phyloP scores from a whole-genome alignment of 805 yeast species.

The Starmerella roubikii region DNA sequence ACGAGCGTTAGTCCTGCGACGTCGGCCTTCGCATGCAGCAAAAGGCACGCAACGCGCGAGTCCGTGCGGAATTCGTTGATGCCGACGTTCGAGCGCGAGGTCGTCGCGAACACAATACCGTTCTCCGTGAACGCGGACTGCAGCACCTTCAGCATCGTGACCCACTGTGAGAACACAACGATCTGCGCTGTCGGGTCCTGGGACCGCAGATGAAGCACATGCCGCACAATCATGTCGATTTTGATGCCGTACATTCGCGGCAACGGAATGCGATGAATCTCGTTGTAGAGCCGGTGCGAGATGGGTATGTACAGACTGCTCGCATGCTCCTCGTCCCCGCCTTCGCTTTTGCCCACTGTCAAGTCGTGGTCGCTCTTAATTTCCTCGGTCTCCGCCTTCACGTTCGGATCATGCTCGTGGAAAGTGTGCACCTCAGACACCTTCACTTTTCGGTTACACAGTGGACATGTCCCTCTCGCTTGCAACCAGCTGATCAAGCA shows the following conservation, averaged over 20 bases:
- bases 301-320: conserved; percentile 21
- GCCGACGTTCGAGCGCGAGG: conserved; percentile 19
- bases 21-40: conserved; percentile 72
- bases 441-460: conserved; percentile 45
- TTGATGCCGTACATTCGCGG: conserved; percentile 63
- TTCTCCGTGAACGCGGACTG: conserved; percentile 51
- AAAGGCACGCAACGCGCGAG: conserved; percentile 60
- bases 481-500: conserved; percentile 68
- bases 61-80: conserved; percentile 32
- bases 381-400: too few species aligned
- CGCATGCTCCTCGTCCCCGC: conserved; percentile 1
- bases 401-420: neutral
- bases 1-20: conserved; percentile 71
- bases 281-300: conserved; percentile 19
- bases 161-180: conserved; percentile 83
- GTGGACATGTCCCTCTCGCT: conserved; percentile 52
- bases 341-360: too few species aligned
- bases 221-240: conserved; percentile 67
- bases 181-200: conserved; percentile 57
- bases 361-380: too few species aligned
- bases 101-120: conserved; percentile 43
- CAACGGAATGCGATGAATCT: conserved; percentile 31
- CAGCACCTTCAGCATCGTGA: conserved; percentile 52
- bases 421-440: conserved; percentile 1
- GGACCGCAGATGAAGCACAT: conserved; percentile 47